phyloP scores from a whole-genome alignment of 2,329 filamentous ascomycete genomes.

The Tolypocladium tundrense region DNA sequence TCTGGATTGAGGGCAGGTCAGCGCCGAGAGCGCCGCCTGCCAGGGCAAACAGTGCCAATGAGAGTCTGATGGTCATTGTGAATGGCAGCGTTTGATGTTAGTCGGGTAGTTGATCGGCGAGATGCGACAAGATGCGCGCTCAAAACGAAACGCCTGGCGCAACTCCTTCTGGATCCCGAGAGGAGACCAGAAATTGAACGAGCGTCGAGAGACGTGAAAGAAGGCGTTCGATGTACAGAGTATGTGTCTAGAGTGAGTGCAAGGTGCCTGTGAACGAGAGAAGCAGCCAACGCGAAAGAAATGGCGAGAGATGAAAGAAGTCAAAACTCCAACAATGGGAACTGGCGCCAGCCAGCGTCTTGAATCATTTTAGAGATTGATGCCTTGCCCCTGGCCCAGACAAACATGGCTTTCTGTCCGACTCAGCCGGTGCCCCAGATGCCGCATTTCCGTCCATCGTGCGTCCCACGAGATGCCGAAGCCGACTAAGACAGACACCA shows the following conservation, averaged over 20 bases:
- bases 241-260: not conserved
- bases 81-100: not conserved
- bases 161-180: not conserved
- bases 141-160: no score
- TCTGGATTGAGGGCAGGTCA: constrained; percentile 48
- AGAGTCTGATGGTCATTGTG: constrained; percentile 22
- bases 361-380: not conserved
- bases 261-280: not conserved
- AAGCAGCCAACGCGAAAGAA: not conserved
- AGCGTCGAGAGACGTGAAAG: not conserved
- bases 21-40: constrained; percentile 30
- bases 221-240: not conserved
- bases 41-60: constrained; percentile 26
- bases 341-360: not conserved
- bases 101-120: not conserved
- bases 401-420: not conserved
- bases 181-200: not conserved
- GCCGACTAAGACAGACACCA: not conserved
- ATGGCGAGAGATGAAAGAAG: not conserved
- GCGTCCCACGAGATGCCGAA: not conserved
- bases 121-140: not conserved
- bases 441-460: not conserved
- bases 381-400: not conserved
- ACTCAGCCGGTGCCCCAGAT: not conserved
- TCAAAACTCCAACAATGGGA: not conserved